These are phyloP conservation scores for Trichophyton benhamiae DNA, from an alignment of 2,329 filamentous ascomycete genomes.

Conservation along the genomic window DNA sequence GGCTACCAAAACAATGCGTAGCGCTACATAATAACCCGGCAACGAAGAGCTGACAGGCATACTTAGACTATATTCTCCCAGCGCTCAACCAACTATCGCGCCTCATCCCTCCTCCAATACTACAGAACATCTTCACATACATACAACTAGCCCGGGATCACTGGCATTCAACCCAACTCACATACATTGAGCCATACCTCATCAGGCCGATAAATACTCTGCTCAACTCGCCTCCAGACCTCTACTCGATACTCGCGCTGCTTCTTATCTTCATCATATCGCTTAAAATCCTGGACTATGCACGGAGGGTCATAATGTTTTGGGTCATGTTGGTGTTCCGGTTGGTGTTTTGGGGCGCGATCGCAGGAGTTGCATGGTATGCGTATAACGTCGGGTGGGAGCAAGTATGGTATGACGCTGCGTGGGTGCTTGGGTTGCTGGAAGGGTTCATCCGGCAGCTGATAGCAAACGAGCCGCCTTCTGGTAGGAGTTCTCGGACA, in stretches of 20 bases:
- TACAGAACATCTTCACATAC: constrained; percentile 20
- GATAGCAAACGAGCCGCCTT: constrained; percentile 26
- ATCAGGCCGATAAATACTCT: constrained; percentile 27
- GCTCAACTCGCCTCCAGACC: constrained; percentile 24
- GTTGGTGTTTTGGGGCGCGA: constrained; percentile 50
- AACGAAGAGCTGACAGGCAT: constrained; percentile 3
- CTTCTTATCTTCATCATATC: constrained; percentile 51
- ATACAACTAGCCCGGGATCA: constrained; percentile 1
- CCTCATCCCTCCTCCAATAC: constrained; percentile 14
- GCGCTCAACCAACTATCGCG: constrained; percentile 12
- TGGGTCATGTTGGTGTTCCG: constrained; percentile 58
- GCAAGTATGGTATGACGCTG: constrained; percentile 23
- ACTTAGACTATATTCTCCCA: constrained; percentile 15
- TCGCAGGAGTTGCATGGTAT: constrained; percentile 44
- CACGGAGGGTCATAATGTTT: constrained; percentile 61
- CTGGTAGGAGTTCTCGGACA: constrained; percentile 5
- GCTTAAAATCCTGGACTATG: constrained; percentile 53
- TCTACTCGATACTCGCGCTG: constrained; percentile 36
- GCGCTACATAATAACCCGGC: no score
- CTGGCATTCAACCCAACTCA: not conserved
- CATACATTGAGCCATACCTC: constrained; percentile 39
- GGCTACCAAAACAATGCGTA: no score
- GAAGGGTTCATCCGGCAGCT: constrained; percentile 53
- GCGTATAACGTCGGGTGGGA: constrained; percentile 37
- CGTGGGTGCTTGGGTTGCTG: constrained; percentile 51